Percentiles rank a stretch among this genome's conserved stretches.
phyloP scores from a whole-genome alignment of 495 filamentous ascomycete genomes.

The Daldinia bambusicola region DNA sequence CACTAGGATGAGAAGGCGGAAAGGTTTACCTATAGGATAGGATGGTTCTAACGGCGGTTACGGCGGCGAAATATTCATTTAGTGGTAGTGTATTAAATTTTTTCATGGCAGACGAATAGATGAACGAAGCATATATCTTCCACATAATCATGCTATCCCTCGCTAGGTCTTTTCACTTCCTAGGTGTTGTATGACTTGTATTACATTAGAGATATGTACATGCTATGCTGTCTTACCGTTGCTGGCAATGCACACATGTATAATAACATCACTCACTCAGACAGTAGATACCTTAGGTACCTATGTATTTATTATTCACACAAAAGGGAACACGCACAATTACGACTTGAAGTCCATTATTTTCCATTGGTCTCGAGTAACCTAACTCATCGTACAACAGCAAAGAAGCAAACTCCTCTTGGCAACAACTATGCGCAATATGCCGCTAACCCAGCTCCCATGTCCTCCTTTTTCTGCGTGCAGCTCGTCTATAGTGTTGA shows the following conservation, averaged over 20 bases:
- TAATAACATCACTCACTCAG: not conserved
- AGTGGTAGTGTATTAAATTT: constrained; percentile 3
- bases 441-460: constrained; percentile 10
- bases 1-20: not conserved
- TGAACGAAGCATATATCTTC: constrained; percentile 5
- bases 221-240: not conserved
- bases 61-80: constrained; percentile 6
- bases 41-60: constrained; percentile 11
- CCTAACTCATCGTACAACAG: constrained; percentile 5
- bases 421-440: constrained; percentile 4
- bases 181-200: not conserved
- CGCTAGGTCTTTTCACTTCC: not conserved
- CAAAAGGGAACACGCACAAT: not conserved
- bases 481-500: constrained; percentile 8
- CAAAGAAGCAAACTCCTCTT: not conserved
- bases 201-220: not conserved
- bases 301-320: not conserved
- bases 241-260: not conserved
- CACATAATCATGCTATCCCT: not conserved
- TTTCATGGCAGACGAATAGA: not conserved
- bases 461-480: constrained; percentile 2
- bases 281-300: too few species aligned
- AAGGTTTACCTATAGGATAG: constrained; percentile 6
- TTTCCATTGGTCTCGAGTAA: not conserved
- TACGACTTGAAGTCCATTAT: not conserved